Evolutionary conservation across 805 yeast genomes (phyloP).

Genomic region (Pichia nanzhaoensis): DNA sequence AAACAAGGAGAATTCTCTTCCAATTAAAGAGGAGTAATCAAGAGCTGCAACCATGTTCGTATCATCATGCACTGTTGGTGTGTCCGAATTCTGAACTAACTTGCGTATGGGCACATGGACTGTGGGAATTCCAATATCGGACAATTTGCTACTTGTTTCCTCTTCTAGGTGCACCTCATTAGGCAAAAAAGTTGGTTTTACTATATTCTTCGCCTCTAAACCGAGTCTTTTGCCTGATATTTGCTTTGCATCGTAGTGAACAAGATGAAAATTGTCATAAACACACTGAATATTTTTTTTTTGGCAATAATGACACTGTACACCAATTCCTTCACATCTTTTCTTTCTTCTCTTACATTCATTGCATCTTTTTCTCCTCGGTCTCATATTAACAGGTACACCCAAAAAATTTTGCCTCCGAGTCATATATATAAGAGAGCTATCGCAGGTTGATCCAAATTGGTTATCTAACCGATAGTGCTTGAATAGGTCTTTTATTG

Average conservation of each 20-base stretch:
- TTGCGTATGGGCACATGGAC: background rate
- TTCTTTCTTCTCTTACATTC: slow-evolving; percentile 36
- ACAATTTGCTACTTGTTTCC: background rate
- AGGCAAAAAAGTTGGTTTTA: background rate
- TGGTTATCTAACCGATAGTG: no score
- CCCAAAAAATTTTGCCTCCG: no score
- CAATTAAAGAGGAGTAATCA: background rate
- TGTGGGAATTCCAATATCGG: background rate
- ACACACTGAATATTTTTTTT: slow-evolving; percentile 5
- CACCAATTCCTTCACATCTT: slow-evolving; percentile 24
- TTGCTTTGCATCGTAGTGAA: background rate
- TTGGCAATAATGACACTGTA: slow-evolving; percentile 12
- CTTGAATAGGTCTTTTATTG: no score
- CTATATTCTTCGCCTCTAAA: no score
- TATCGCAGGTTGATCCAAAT: no score
- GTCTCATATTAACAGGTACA: no score
- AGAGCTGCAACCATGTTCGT: background rate
- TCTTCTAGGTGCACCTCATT: no score
- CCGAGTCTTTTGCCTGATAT: background rate
- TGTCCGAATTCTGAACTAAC: no score
- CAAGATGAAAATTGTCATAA: background rate
- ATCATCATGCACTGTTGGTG: background rate
- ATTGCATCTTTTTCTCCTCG: slow-evolving; percentile 30
- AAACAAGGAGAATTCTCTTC: background rate
- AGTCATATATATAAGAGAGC: no score